phyloP scores from a whole-genome alignment of 1,284 basidiomycete genomes.

The Boletellus sp. region DNA sequence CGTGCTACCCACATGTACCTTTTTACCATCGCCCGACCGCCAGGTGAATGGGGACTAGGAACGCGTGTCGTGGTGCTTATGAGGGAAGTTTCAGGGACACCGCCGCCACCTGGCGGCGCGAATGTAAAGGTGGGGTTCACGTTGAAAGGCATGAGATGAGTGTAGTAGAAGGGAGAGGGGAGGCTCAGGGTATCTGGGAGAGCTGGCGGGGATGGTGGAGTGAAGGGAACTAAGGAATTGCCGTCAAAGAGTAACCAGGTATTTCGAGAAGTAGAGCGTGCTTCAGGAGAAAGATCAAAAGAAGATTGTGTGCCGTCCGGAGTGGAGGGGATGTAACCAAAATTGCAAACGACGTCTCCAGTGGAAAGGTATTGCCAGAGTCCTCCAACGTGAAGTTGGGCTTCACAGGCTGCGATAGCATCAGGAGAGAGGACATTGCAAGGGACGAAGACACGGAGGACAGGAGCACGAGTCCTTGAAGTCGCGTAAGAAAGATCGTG shows the following conservation, averaged over 20 bases:
- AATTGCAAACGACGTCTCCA: constrained; percentile 74
- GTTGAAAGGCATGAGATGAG: constrained; percentile 54
- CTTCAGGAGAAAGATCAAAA: constrained; percentile 17
- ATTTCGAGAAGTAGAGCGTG: constrained; percentile 18
- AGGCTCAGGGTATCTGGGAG: constrained; percentile 54
- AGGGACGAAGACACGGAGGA: constrained; percentile 72
- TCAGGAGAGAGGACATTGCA: constrained; percentile 52
- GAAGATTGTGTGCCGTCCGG: constrained; percentile 33
- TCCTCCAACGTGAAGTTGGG: constrained; percentile 57
- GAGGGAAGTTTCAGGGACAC: constrained; percentile 42
- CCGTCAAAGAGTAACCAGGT: constrained; percentile 75
- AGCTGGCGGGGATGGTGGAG: constrained; percentile 49
- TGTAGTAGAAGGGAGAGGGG: constrained; percentile 70
- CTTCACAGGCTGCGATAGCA: constrained; percentile 55
- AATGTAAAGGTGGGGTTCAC: constrained; percentile 45
- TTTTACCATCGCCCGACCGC: constrained; percentile 53
- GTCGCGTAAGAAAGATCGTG: constrained; percentile 63
- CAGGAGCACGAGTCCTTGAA: constrained; percentile 62
- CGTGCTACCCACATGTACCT: constrained; percentile 62
- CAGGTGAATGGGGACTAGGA: constrained; percentile 54
- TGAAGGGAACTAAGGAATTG: constrained; percentile 51
- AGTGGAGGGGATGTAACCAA: constrained; percentile 57
- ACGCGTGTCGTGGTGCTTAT: constrained; percentile 36
- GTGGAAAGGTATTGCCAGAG: constrained; percentile 69
- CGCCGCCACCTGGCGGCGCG: constrained; percentile 31